Evolutionary conservation across 306 rosid genomes (phyloP), one percentile per base, ranked within the genome.

Genomic region (Cucumis melo): DNA sequence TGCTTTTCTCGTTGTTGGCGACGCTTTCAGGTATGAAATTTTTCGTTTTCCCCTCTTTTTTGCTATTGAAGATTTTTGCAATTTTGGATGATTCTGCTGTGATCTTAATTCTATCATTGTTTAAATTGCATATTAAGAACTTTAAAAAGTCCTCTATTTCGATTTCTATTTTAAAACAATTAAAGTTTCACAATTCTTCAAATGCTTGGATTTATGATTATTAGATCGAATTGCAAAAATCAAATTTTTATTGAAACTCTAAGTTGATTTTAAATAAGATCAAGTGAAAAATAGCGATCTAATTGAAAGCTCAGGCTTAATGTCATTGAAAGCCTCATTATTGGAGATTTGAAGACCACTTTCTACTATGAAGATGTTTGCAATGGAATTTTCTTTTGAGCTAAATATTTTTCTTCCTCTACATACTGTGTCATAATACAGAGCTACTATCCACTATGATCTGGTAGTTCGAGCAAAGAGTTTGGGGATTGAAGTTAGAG

Each of bases 401-500:
- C 32, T 4, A 46, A 46, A 8, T 10, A 11, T 46, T 68, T 68
- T 44, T 39, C 17, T 66, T 38, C 15, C 2, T 27, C 64, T 39
- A 19, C 21, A 19, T 65, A 46, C n/a, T 48, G 27, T 41, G 50
- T 53, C 68, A 10, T 53, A 42, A 50, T 19, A 11, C 74, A 92
- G 97, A 65, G 98, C 96, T 34, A 92, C 98, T 1, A 92, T 94
- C 34, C 98, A 92, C 74, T 85, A 87, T 3, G 91, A 89, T 78
- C 91, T 94, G 58, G 92, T 94, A 15, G 98, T 91, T 82, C 90
- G 94, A 78, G 98, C 97, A 0, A 93, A 90, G 84, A 87, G 84
- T 48, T 81, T 91, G 87, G 92, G 90, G 24, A 79, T 93, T 65
- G 89, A 81, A 23, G 97, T 93, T 27, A 80, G 85, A 46, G 85